Percentiles rank a stretch among this genome's conserved stretches.
phyloP scores from a whole-genome alignment of 2,329 filamentous ascomycete genomes.

The Juglanconis oblonga region DNA sequence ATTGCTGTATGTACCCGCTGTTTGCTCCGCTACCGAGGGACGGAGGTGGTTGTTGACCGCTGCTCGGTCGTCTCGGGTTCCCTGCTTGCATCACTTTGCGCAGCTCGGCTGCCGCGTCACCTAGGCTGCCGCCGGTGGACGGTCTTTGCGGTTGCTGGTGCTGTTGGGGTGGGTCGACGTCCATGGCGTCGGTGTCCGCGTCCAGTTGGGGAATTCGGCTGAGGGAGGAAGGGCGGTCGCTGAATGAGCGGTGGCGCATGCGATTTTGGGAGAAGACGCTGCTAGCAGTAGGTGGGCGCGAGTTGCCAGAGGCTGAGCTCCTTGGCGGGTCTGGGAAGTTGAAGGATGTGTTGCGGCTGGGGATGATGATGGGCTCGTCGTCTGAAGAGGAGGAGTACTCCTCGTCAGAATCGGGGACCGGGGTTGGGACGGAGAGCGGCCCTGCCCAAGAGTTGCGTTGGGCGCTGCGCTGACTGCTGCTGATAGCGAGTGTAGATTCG shows the following conservation, averaged over 20 bases:
- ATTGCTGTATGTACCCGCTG: conserved; percentile 35
- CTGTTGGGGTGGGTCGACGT: conserved; percentile 3
- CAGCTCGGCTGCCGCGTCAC: conserved; percentile 60
- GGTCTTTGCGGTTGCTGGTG: conserved; percentile 7
- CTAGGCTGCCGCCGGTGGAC: conserved; percentile 23
- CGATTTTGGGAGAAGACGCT: conserved; percentile 16
- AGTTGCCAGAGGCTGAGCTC: conserved; percentile 7
- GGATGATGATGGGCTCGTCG: conserved; percentile 64
- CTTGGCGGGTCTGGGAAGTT: conserved; percentile 49
- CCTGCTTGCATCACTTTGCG: conserved; percentile 50
- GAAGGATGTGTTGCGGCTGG: conserved; percentile 59
- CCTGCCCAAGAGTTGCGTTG: conserved; percentile 4
- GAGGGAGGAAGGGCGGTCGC: conserved; percentile 9
- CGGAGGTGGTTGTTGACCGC: conserved; percentile 2
- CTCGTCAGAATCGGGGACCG: conserved; percentile 18
- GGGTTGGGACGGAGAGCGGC: background rate
- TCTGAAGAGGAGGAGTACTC: conserved; percentile 58
- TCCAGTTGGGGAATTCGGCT: background rate
- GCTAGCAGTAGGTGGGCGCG: conserved; percentile 10
- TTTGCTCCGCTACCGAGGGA: conserved; percentile 22
- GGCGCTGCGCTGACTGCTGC: background rate
- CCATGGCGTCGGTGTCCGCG: conserved; percentile 8
- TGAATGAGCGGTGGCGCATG: conserved; percentile 7
- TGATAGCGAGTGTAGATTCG: conserved; percentile 22
- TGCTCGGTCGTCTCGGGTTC: conserved; percentile 33